phyloP scores from a whole-genome alignment of 352 stramenopile species.

The Chrysophaeum taylorii region DNA sequence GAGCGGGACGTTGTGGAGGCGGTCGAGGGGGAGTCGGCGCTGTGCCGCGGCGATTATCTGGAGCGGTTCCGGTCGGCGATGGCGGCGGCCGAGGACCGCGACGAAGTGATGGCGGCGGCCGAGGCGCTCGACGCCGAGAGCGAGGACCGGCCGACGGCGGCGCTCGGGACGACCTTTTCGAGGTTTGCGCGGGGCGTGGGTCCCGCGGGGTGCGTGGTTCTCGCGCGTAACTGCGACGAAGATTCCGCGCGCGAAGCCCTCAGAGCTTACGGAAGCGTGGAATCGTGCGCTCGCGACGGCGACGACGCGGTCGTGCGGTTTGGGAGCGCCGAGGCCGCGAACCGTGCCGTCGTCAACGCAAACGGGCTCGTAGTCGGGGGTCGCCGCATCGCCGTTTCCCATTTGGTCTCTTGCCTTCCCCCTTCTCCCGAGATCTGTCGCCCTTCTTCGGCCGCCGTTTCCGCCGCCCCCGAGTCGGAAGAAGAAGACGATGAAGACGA shows the following conservation, averaged over 20 bases:
- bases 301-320: neutral
- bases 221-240: too few species aligned
- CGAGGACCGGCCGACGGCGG: neutral
- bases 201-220: neutral
- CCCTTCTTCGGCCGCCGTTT: too few species aligned
- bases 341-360: constrained; percentile 7
- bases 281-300: neutral
- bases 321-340: constrained; percentile 6
- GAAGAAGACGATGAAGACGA: neutral
- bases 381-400: neutral
- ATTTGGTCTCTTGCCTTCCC: neutral
- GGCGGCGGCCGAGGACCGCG: neutral
- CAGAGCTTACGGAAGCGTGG: neutral
- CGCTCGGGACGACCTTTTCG: constrained; percentile 4
- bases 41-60: too few species aligned
- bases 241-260: neutral
- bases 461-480: neutral
- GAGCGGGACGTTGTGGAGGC: constrained; percentile 3
- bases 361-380: neutral
- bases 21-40: too few species aligned
- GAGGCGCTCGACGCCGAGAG: neutral
- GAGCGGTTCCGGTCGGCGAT: too few species aligned
- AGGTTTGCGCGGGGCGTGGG: neutral
- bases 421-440: too few species aligned
- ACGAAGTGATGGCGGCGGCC: neutral